phyloP scores from a whole-genome alignment of 352 stramenopile genomes.

The Phytopythium helicoides region DNA sequence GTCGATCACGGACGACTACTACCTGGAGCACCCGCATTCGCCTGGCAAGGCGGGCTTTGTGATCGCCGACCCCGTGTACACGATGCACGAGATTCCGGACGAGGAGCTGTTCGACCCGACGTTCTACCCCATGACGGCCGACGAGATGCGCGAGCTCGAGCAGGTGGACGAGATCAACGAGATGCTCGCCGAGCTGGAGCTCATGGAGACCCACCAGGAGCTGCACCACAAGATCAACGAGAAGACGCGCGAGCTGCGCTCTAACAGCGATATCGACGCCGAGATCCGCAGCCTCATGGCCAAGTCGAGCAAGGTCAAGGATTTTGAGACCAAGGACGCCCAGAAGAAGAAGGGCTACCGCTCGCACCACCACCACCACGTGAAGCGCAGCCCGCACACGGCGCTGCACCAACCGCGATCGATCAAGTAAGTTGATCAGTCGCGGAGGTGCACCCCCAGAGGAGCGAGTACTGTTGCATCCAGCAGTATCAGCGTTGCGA shows the following conservation, averaged over 20 bases:
- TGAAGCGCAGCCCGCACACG: slow-evolving; percentile 50
- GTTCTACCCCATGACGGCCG: slow-evolving; percentile 49
- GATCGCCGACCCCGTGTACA: slow-evolving; percentile 54
- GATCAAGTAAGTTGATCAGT: slow-evolving; percentile 45
- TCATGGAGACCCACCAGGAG: slow-evolving; percentile 79
- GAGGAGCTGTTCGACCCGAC: slow-evolving; percentile 77
- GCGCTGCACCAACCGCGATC: slow-evolving; percentile 66
- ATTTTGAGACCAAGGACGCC: slow-evolving; percentile 27
- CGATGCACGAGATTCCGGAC: slow-evolving; percentile 55
- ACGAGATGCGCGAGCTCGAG: slow-evolving; percentile 68
- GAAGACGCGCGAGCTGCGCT: slow-evolving; percentile 54
- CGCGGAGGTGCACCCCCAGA: slow-evolving; percentile 9
- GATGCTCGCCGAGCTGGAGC: slow-evolving; percentile 70
- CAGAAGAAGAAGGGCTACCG: slow-evolving; percentile 26
- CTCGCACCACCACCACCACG: slow-evolving; percentile 22
- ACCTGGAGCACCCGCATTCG: slow-evolving; percentile 54
- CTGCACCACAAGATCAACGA: slow-evolving; percentile 54
- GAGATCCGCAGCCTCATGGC: slow-evolving; percentile 58
- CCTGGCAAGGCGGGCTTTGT: slow-evolving; percentile 60
- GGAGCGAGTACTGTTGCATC: slow-evolving; percentile 8
- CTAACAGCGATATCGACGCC: slow-evolving; percentile 49
- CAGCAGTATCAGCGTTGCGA: slow-evolving; percentile 10
- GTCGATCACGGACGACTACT: slow-evolving; percentile 64
- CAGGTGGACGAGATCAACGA: slow-evolving; percentile 81
- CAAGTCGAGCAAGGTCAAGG: slow-evolving; percentile 47